Conservation (phyloP, 192 early-diverging fungal genomes). For the Nowakowskiella sp. region DNA sequence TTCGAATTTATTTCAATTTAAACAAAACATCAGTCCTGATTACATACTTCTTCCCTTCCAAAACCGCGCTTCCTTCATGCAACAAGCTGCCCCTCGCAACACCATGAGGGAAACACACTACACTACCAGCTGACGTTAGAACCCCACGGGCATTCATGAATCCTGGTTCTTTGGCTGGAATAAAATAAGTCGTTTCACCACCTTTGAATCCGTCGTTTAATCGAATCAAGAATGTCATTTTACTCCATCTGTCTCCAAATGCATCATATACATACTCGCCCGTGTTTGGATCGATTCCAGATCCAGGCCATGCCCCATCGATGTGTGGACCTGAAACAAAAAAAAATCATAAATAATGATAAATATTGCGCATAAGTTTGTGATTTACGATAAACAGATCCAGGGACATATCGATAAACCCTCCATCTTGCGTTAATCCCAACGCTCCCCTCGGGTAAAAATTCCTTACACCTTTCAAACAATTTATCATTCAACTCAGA, state of each 20-base stretch:
- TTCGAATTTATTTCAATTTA: too few species aligned
- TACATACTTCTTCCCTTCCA: slow-evolving; percentile 37
- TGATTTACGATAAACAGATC: too few species aligned
- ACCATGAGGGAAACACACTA: slow-evolving; percentile 44
- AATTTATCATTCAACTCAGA: slow-evolving; percentile 40
- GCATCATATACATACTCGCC: slow-evolving; percentile 56
- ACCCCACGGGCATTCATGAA: slow-evolving; percentile 35
- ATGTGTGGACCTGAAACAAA: slow-evolving; percentile 62
- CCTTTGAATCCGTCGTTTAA: slow-evolving; percentile 43
- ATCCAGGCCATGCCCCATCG: slow-evolving; percentile 62
- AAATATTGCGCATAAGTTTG: too few species aligned
- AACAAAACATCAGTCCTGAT: slow-evolving; percentile 45
- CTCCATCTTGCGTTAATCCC: slow-evolving; percentile 59
- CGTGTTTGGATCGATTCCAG: slow-evolving; percentile 38
- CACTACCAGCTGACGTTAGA: slow-evolving; percentile 27
- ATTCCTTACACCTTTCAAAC: slow-evolving; percentile 33
- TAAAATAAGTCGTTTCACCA: slow-evolving; percentile 41
- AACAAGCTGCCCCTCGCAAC: slow-evolving; percentile 31
- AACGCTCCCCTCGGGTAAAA: slow-evolving; percentile 40
- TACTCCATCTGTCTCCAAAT: slow-evolving; percentile 27
- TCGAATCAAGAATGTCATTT: slow-evolving; percentile 39
- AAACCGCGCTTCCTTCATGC: slow-evolving; percentile 38
- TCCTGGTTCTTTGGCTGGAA: slow-evolving; percentile 23
- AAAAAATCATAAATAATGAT: slow-evolving; percentile 10
- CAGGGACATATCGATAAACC: slow-evolving; percentile 57